Evolutionary conservation across 495 filamentous ascomycete genomes (phyloP).

Genomic region (Neurospora sp.): DNA sequence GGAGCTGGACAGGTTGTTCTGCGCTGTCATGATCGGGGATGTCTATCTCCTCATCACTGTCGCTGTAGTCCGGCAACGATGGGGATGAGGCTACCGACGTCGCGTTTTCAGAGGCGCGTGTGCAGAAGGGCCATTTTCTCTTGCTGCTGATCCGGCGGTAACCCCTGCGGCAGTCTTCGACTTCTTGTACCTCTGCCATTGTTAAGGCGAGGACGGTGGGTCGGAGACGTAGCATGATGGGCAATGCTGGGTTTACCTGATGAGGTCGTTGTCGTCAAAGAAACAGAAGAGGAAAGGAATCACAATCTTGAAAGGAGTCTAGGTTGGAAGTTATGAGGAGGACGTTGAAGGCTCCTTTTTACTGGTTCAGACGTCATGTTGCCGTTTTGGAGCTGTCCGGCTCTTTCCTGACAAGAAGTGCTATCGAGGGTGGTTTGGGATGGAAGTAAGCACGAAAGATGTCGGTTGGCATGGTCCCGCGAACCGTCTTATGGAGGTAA

Average conservation of each 20-base stretch:
- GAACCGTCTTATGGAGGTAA: background rate
- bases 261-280: background rate
- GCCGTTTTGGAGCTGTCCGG: background rate
- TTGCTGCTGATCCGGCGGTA: background rate
- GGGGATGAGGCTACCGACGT: background rate
- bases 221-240: conserved; percentile 45
- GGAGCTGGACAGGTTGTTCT: background rate
- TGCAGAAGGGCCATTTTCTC: background rate
- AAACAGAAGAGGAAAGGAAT: background rate
- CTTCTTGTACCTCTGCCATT: conserved; percentile 43
- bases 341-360: background rate
- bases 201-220: conserved; percentile 45
- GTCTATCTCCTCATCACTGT: background rate
- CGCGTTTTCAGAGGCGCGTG: background rate
- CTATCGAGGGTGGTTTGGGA: background rate
- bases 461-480: background rate
- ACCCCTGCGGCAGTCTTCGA: conserved; percentile 26
- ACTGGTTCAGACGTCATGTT: background rate
- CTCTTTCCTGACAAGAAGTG: background rate
- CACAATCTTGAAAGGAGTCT: background rate
- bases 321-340: background rate
- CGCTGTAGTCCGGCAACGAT: background rate
- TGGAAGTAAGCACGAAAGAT: background rate
- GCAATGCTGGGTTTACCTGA: background rate
- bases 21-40: background rate